Conservation (phyloP, 164 flowering plant genomes). For the Tetrastigma voinierianum region DNA sequence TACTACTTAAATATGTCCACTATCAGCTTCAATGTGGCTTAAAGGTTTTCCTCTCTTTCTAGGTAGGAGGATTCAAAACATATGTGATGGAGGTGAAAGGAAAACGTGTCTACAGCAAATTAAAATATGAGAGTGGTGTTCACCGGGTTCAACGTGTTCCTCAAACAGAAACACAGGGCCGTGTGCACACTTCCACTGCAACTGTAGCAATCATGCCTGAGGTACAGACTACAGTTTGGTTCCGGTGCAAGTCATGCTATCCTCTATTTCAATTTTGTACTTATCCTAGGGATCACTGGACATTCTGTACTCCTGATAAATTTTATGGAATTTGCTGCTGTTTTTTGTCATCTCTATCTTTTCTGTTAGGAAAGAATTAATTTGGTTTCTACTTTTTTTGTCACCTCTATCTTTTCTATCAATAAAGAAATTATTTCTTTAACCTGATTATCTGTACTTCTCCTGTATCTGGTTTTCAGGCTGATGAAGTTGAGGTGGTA, state of each 20-base stretch:
- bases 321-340: not conserved
- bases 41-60: conserved; percentile 14
- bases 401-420: not conserved
- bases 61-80: conserved; percentile 96
- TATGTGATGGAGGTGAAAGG: conserved; percentile 95
- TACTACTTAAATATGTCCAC: not conserved
- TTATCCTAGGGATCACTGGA: no score
- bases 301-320: no score
- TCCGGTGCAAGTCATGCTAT: not conserved
- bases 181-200: conserved; percentile 98
- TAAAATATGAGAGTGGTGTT: conserved; percentile 96
- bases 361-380: no score
- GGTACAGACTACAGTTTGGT: conserved; percentile 36
- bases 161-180: conserved; percentile 96
- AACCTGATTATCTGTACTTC: not conserved
- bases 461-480: conserved; percentile 41
- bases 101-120: conserved; percentile 83
- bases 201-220: conserved; percentile 99
- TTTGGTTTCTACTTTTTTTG: no score
- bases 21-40: not conserved
- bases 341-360: not conserved
- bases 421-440: not conserved
- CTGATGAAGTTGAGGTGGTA: conserved; percentile 91
- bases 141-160: conserved; percentile 99
- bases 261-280: not conserved